Percentiles rank a stretch among this genome's conserved stretches.
phyloP scores from a whole-genome alignment of 768 basidiomycete genomes.

The Ephemerocybe angulata region DNA sequence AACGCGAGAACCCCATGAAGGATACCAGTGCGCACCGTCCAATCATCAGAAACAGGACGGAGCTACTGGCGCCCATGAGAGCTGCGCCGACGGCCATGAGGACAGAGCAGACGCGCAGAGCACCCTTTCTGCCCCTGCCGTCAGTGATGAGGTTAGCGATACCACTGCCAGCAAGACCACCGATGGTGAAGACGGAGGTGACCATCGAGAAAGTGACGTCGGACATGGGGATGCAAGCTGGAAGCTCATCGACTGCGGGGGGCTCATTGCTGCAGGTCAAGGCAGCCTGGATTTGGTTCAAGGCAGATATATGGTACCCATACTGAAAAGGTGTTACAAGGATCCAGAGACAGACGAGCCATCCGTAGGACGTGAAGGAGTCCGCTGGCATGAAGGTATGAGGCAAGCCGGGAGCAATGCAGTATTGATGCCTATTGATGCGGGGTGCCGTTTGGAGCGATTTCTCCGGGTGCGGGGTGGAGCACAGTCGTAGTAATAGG shows the following conservation, averaged over 20 bases:
- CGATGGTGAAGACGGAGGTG: constrained; percentile 83
- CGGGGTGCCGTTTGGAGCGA: too few relatives aligned
- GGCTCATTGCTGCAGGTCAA: constrained; percentile 58
- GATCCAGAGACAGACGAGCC: constrained; percentile 65
- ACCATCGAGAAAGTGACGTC: constrained; percentile 75
- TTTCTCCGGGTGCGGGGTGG: too few relatives aligned
- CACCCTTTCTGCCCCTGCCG: constrained; percentile 64
- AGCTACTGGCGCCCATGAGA: constrained; percentile 63
- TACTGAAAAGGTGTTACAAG: constrained; percentile 50
- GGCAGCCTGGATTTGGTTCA: constrained; percentile 84
- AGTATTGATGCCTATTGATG: too few relatives aligned
- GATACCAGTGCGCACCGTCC: constrained; percentile 52
- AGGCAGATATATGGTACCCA: constrained; percentile 89
- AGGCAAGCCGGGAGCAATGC: background rate
- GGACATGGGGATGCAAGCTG: constrained; percentile 79
- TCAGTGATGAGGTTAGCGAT: constrained; percentile 68
- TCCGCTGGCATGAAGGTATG: constrained; percentile 1
- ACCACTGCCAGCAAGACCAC: constrained; percentile 79
- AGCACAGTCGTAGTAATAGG: too few relatives aligned
- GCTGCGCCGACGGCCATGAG: constrained; percentile 56
- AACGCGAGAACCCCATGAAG: constrained; percentile 1
- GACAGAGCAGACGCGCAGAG: constrained; percentile 55
- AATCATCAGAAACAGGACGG: constrained; percentile 50
- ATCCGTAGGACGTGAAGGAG: constrained; percentile 58
- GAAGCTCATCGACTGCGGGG: constrained; percentile 38